Percentiles rank a stretch among this genome's conserved stretches.
These are phyloP conservation scores for Talaromyces sp. DNA, from an alignment of 2,329 filamentous ascomycete species.

Conservation along the genomic window DNA sequence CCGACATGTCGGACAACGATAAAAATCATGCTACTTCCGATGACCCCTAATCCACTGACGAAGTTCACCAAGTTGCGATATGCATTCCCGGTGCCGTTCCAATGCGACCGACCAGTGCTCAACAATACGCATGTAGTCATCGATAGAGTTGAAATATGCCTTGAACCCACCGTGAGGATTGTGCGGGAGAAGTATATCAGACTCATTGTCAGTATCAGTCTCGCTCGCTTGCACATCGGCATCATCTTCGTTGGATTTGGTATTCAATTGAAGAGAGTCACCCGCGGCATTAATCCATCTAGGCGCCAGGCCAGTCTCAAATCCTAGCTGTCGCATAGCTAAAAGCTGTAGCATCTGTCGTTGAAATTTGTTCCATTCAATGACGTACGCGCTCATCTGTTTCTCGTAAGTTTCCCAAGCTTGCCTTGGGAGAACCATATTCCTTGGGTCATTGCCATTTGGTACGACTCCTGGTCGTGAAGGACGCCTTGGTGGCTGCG, in stretches of 20 bases:
- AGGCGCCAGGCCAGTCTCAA: constrained; percentile 42
- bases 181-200: constrained; percentile 30
- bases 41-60: constrained; percentile 38
- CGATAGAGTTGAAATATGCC: constrained; percentile 44
- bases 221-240: constrained; percentile 17
- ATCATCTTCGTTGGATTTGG: constrained; percentile 21
- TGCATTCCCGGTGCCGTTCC: constrained; percentile 44
- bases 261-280: constrained; percentile 38
- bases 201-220: constrained; percentile 25
- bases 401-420: constrained; percentile 52
- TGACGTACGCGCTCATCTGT: constrained; percentile 54
- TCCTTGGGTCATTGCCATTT: constrained; percentile 29
- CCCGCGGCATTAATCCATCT: constrained; percentile 54
- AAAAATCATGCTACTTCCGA: constrained; percentile 23
- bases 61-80: constrained; percentile 39
- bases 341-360: constrained; percentile 56
- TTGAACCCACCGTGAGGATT: constrained; percentile 40
- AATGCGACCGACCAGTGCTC: constrained; percentile 48
- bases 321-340: constrained; percentile 48
- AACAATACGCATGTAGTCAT: constrained; percentile 45
- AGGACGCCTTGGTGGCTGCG: constrained; percentile 52
- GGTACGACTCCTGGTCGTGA: constrained; percentile 27
- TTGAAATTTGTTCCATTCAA: constrained; percentile 56
- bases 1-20: neutral
- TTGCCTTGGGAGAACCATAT: constrained; percentile 40